Percentiles rank a stretch among this genome's conserved stretches.
These are phyloP conservation scores for Powellomyces hirtus DNA, from an alignment of 192 early-diverging fungal genomes.

Conservation along the genomic window DNA sequence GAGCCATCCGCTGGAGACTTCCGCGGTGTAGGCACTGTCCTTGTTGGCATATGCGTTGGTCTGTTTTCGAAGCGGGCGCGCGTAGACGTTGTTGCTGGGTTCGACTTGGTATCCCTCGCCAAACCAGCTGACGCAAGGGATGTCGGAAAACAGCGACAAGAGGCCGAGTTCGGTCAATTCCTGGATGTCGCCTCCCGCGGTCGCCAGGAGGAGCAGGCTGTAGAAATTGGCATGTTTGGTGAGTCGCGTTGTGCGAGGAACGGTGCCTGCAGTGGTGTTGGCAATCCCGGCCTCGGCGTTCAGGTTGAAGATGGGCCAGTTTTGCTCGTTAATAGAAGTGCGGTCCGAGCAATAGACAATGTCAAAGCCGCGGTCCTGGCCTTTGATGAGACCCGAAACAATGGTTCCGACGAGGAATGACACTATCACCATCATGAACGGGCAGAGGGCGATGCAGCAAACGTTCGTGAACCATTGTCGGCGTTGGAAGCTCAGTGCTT, in stretches of 20 bases:
- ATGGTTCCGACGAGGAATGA: conserved; percentile 55
- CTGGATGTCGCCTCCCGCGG: background rate
- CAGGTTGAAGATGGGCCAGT: conserved; percentile 38
- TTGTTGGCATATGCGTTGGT: conserved; percentile 26
- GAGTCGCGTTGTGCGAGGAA: conserved; percentile 9
- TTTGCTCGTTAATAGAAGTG: conserved; percentile 17
- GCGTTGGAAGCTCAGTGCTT: conserved; percentile 68
- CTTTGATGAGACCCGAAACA: conserved; percentile 44
- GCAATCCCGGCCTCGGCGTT: conserved; percentile 10
- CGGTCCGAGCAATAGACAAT: conserved; percentile 37
- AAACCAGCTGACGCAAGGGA: conserved; percentile 45
- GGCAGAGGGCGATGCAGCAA: conserved; percentile 66
- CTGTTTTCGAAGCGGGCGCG: background rate
- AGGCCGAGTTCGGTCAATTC: background rate
- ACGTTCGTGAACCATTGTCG: conserved; percentile 72
- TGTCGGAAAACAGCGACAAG: background rate
- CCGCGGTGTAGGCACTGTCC: conserved; percentile 28
- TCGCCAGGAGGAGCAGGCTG: conserved; percentile 10
- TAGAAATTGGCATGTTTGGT: conserved; percentile 23
- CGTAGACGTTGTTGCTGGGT: conserved; percentile 24
- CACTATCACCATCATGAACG: conserved; percentile 65
- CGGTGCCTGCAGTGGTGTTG: background rate
- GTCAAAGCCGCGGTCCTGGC: conserved; percentile 27
- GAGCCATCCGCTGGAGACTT: conserved; percentile 31
- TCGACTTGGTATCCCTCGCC: conserved; percentile 29